Base-by-base conservation (phyloP, 805 yeast species). In the Kluyveromyces starmeri region DNA sequence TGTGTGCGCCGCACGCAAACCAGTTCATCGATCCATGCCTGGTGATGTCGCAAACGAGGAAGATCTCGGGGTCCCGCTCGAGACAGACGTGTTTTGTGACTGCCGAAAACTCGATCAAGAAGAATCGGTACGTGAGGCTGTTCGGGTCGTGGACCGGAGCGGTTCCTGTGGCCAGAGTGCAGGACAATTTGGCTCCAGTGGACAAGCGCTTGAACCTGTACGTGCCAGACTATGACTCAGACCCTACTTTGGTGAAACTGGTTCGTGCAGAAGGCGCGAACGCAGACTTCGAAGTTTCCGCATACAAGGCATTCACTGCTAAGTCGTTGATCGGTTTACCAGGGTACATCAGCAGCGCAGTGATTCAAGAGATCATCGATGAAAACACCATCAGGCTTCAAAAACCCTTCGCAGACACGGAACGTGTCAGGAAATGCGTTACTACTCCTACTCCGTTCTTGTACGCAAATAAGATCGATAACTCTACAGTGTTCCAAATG, bases 81-180 rank as follows among this genome's bases (percentile, higher is more conserved):
- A 67, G 96, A 41, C 67, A 83, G 37, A 68, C 83, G 10, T 73
- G 84, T 21, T 83, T 85, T 47, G 69, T 88, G 41, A 81, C 86
- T 40, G 97, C 97, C 6, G 94, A 80, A 28, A 68, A 70, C 18
- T 79, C 94, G 11, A 72, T 79, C 52, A 62, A 70, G 33, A 69
- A 71, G 28, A 30, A 30, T 15, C 64, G 61, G 28, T 65, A 83
- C 37, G 77, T 89, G 40, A 95, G 96, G 3, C 51, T 71, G n/a
- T 65, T 89, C 44, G 77, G 95, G 5, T 64, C 76, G 35, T 65
- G 75, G 27, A 82, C 83, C 42, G 68, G 76, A 50, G 71, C 95
- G 3, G 88, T 89, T 38, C 95, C 96, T 0, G 97, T 92, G 2
- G 78, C 79, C 7, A 68, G 98, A 44, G 83, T 94, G 4, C 97